Evolutionary conservation across 179 eudicot genomes (phyloP).

Genomic region (Silene noctiflora): DNA sequence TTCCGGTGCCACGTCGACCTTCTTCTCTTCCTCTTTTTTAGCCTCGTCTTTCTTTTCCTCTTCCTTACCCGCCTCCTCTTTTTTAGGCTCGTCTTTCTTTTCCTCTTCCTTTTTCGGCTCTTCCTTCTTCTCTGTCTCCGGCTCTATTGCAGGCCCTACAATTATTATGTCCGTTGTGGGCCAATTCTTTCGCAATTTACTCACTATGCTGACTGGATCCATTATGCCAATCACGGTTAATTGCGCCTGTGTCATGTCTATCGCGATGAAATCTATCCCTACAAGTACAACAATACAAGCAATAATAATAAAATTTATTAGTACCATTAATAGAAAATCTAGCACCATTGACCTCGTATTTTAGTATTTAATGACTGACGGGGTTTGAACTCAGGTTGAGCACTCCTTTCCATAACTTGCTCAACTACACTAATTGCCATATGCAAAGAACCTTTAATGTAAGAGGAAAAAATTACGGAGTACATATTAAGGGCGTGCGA

Average conservation of each 20-base stretch:
- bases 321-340: too few relatives aligned
- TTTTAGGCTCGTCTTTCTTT: slow-evolving; percentile 19
- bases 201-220: slow-evolving; percentile 36
- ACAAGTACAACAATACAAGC: slow-evolving; percentile 11
- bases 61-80: slow-evolving; percentile 43
- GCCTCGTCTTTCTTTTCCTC: slow-evolving; percentile 44
- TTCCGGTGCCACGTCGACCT: slow-evolving; percentile 28
- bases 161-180: slow-evolving; percentile 33
- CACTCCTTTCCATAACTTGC: too few relatives aligned
- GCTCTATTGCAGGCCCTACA: slow-evolving; percentile 41
- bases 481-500: too few relatives aligned
- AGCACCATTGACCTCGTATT: too few relatives aligned
- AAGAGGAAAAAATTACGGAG: too few relatives aligned
- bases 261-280: slow-evolving; percentile 42
- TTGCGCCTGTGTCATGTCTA: slow-evolving; percentile 38
- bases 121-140: slow-evolving; percentile 41
- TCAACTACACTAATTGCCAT: too few relatives aligned
- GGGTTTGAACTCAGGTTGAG: too few relatives aligned
- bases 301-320: too few relatives aligned
- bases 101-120: slow-evolving; percentile 53
- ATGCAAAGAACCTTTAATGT: too few relatives aligned
- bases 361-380: too few relatives aligned
- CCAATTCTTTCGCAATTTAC: slow-evolving; percentile 39
- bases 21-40: slow-evolving; percentile 33
- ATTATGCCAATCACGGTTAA: slow-evolving; percentile 37